A percentile compares a stretch with the other conserved stretches of the same genome.
Evolutionary conservation across 164 flowering plant species (phyloP).

Genomic region (Paratinospora sagittata): DNA sequence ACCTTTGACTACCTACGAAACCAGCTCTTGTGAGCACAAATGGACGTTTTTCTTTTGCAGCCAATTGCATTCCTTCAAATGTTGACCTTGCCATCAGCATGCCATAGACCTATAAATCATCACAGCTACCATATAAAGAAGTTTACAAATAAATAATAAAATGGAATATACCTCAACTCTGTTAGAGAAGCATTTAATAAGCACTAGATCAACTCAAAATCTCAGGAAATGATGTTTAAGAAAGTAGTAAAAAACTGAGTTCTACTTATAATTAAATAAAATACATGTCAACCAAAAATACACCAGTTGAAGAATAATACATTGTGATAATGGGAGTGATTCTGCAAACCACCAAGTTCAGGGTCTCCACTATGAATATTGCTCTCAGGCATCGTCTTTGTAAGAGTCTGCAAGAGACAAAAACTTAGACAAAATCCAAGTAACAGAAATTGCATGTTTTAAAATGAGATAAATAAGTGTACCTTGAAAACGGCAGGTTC

Average conservation of each 20-base stretch:
- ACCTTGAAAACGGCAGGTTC: slow-evolving; percentile 96
- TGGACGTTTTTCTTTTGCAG: slow-evolving; percentile 62
- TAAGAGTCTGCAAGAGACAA: slow-evolving; percentile 45
- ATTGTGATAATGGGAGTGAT: slow-evolving; percentile 84
- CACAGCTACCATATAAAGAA: neutral
- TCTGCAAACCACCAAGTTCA: slow-evolving; percentile 79
- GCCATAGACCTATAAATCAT: slow-evolving; percentile 67
- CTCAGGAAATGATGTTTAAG: neutral
- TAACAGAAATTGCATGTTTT: neutral
- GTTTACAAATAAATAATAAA: neutral
- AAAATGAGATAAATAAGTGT: neutral
- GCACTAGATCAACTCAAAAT: neutral
- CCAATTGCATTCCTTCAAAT: slow-evolving; percentile 82
- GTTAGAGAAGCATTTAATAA: neutral
- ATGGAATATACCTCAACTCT: neutral
- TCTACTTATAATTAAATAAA: neutral
- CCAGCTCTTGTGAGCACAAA: slow-evolving; percentile 98
- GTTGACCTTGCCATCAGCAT: slow-evolving; percentile 97
- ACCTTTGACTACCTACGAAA: slow-evolving; percentile 81
- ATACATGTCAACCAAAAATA: slow-evolving; percentile 6
- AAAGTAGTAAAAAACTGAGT: too few relatives aligned
- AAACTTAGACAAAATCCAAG: slow-evolving; percentile 6
- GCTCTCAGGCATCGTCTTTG: slow-evolving; percentile 95
- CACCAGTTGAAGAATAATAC: slow-evolving; percentile 31
- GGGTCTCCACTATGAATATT: slow-evolving; percentile 82